Conservation (phyloP, 2,329 filamentous ascomycete genomes). For the Fusarium sp. region DNA sequence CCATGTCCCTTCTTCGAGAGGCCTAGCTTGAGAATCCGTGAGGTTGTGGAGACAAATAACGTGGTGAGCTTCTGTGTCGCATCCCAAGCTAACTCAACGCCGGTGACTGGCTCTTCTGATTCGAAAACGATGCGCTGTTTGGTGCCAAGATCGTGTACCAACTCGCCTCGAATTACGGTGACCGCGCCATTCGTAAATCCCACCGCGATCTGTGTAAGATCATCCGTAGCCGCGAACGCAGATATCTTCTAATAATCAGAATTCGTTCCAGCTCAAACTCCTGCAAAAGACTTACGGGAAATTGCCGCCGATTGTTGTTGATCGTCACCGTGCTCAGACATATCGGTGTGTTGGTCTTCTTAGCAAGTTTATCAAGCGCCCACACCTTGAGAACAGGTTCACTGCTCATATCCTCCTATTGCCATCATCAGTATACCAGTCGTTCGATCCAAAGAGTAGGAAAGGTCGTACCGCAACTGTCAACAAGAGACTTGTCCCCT, state of each 20-base stretch:
- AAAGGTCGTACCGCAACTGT: slow-evolving; percentile 71
- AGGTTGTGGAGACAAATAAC: slow-evolving; percentile 92
- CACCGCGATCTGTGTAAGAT: slow-evolving; percentile 91
- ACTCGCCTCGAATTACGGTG: slow-evolving; percentile 90
- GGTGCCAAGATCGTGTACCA: slow-evolving; percentile 94
- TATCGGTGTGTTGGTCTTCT: slow-evolving; percentile 89
- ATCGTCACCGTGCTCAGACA: slow-evolving; percentile 89
- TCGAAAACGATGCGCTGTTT: slow-evolving; percentile 96
- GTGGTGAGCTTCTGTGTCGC: slow-evolving; percentile 69
- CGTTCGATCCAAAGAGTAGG: neutral
- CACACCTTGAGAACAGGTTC: slow-evolving; percentile 97
- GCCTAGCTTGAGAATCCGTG: slow-evolving; percentile 84
- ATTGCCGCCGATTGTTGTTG: slow-evolving; percentile 90
- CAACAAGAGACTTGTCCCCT: slow-evolving; percentile 85
- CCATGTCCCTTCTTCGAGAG: slow-evolving; percentile 92
- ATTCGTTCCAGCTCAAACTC: fast-evolving
- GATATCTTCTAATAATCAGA: slow-evolving; percentile 69
- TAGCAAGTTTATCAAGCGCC: slow-evolving; percentile 92
- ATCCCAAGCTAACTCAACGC: slow-evolving; percentile 79
- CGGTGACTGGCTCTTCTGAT: slow-evolving; percentile 95
- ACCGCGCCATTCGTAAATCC: slow-evolving; percentile 97
- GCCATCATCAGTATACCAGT: slow-evolving; percentile 8
- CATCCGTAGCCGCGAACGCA: slow-evolving; percentile 86
- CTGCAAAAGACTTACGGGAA: slow-evolving; percentile 71
- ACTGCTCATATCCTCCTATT: slow-evolving; percentile 82